Evolutionary conservation across 306 rosid species (phyloP).

Genomic region (Acacia crassicarpa): DNA sequence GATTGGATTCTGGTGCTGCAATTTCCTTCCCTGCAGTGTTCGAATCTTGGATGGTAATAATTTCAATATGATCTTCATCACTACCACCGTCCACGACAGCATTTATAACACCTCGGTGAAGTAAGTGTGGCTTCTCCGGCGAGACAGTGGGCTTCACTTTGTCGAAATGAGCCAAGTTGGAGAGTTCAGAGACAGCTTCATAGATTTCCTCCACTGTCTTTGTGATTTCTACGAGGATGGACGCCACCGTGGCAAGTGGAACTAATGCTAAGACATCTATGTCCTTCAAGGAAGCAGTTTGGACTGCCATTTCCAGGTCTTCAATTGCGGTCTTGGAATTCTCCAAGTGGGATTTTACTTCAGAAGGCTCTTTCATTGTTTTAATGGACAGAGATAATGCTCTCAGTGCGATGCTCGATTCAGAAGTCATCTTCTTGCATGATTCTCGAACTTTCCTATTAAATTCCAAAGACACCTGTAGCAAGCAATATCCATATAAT

Average conservation of each 20-base stretch:
- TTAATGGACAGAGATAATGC: slow-evolving; percentile 54
- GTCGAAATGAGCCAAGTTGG: slow-evolving; percentile 63
- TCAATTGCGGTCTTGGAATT: slow-evolving; percentile 53
- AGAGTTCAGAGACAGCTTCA: slow-evolving; percentile 66
- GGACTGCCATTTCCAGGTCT: slow-evolving; percentile 57
- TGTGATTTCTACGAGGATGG: slow-evolving; percentile 64
- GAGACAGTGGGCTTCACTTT: slow-evolving; percentile 40
- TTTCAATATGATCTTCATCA: slow-evolving; percentile 38
- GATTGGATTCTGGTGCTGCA: slow-evolving; percentile 27
- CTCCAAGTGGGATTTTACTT: slow-evolving; percentile 49
- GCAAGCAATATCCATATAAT: background rate
- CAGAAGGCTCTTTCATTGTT: slow-evolving; percentile 57
- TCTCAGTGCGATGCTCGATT: slow-evolving; percentile 63
- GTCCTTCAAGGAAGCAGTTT: slow-evolving; percentile 40
- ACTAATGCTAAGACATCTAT: slow-evolving; percentile 51
- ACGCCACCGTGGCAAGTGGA: slow-evolving; percentile 63
- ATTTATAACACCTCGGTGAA: slow-evolving; percentile 71
- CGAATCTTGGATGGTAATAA: slow-evolving; percentile 48
- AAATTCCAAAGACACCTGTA: slow-evolving; percentile 54
- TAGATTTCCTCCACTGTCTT: slow-evolving; percentile 61
- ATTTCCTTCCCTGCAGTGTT: slow-evolving; percentile 23
- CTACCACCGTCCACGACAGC: slow-evolving; percentile 50
- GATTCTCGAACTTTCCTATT: slow-evolving; percentile 47
- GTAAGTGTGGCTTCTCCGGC: slow-evolving; percentile 58
- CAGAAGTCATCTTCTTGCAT: slow-evolving; percentile 64